Percentiles rank a stretch among this genome's conserved stretches.
phyloP scores from a whole-genome alignment of 495 filamentous ascomycete genomes.

The Aspergillus cavernicola region DNA sequence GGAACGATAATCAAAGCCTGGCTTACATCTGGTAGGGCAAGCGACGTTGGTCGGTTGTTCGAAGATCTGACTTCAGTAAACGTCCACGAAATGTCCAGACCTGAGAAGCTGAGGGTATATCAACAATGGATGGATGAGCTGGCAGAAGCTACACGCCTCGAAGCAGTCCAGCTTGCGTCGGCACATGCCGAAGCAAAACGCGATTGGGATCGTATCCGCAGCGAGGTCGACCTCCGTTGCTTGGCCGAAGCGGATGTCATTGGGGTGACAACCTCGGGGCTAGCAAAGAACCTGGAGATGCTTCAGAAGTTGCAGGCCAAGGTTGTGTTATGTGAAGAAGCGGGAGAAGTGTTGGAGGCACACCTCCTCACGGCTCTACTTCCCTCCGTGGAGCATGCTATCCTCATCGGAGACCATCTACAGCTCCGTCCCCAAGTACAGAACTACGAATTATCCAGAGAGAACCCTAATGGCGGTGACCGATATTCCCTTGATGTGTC shows the following conservation, averaged over 20 bases:
- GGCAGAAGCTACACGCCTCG: background rate
- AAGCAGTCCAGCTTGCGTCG: background rate
- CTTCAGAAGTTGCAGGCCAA: slow-evolving; percentile 36
- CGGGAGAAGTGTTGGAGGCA: slow-evolving; percentile 71
- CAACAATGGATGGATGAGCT: background rate
- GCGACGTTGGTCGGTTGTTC: background rate
- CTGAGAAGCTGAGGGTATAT: background rate
- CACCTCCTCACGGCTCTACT: slow-evolving; percentile 66
- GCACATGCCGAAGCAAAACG: background rate
- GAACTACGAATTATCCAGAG: slow-evolving; percentile 57
- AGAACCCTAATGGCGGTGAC: slow-evolving; percentile 48
- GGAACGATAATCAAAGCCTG: background rate
- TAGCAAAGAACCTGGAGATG: background rate
- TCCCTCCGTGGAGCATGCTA: slow-evolving; percentile 66
- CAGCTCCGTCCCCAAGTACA: slow-evolving; percentile 68
- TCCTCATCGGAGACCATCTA: slow-evolving; percentile 74
- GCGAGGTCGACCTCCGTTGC: slow-evolving; percentile 12
- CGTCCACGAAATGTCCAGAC: background rate
- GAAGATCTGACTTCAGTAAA: background rate
- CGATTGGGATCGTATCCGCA: background rate
- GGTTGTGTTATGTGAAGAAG: slow-evolving; percentile 73
- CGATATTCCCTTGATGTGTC: slow-evolving; percentile 60
- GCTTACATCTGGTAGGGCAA: background rate
- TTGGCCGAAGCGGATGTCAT: background rate
- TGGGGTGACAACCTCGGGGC: background rate